Evolutionary conservation across 2,329 filamentous ascomycete genomes (phyloP).

Genomic region (Apiospora arundinis): DNA sequence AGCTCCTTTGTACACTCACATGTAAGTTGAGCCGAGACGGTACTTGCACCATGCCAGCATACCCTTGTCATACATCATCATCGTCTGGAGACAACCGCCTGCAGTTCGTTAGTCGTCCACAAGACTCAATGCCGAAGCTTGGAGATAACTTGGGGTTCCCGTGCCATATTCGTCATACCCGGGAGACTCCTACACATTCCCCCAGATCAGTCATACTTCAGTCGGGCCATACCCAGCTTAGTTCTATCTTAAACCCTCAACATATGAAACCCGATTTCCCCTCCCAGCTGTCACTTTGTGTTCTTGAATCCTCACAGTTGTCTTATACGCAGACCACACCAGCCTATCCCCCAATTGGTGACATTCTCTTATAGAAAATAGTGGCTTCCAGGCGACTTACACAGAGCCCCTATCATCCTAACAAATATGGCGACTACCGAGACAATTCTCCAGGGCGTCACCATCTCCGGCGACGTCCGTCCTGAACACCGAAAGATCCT

Average conservation of each 20-base stretch:
- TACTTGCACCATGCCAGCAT: not conserved
- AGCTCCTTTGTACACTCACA: not conserved
- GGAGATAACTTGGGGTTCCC: slow-evolving; percentile 5
- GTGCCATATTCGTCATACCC: slow-evolving; percentile 16
- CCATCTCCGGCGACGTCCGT: slow-evolving; percentile 80
- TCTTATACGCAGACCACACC: not conserved
- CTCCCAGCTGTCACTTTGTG: not conserved
- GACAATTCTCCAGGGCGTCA: slow-evolving; percentile 83
- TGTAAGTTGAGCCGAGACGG: not conserved
- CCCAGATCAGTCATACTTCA: slow-evolving; percentile 16
- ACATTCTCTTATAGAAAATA: not conserved
- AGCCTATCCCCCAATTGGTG: not conserved
- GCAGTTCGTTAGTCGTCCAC: not conserved
- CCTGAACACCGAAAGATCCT: slow-evolving; percentile 88
- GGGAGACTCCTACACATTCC: not conserved
- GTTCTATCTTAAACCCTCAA: not conserved
- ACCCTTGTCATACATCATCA: slow-evolving; percentile 15
- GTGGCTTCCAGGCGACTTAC: slow-evolving; percentile 3
- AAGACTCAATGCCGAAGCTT: slow-evolving; percentile 19
- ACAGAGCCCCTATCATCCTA: not conserved
- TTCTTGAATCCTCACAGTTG: too few species aligned
- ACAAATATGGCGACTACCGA: slow-evolving; percentile 72
- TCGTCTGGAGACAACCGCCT: not conserved
- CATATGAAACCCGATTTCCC: slow-evolving; percentile 3
- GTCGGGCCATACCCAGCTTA: not conserved